phyloP scores from a whole-genome alignment of 2,329 filamentous ascomycete genomes.

The Neofusicoccum sp. region DNA sequence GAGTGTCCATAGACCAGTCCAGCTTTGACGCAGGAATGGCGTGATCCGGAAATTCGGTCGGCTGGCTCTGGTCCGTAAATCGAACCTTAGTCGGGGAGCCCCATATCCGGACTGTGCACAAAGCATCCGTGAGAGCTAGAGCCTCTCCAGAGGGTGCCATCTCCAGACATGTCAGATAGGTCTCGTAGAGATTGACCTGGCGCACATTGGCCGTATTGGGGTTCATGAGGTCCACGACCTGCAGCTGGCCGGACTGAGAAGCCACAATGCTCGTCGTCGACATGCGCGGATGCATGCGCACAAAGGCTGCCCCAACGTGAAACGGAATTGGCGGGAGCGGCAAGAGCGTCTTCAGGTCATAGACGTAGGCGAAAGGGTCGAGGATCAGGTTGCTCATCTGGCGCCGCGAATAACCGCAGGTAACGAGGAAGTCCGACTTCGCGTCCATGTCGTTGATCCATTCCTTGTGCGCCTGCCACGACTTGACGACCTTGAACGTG shows the following conservation, averaged over 20 bases:
- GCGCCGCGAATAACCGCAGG: conserved; percentile 86
- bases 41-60: conserved; percentile 71
- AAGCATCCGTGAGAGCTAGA: conserved; percentile 74
- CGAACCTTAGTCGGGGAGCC: conserved; percentile 81
- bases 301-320: conserved; percentile 87
- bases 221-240: conserved; percentile 94
- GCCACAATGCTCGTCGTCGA: conserved; percentile 92
- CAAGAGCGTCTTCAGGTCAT: conserved; percentile 86
- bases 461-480: conserved; percentile 86
- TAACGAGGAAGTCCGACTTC: conserved; percentile 90
- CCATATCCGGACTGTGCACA: conserved; percentile 81
- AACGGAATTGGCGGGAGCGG: conserved; percentile 89
- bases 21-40: conserved; percentile 59
- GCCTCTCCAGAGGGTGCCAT: conserved; percentile 86
- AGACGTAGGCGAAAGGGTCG: conserved; percentile 92
- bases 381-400: conserved; percentile 78
- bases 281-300: conserved; percentile 94
- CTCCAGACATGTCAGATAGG: conserved; percentile 75
- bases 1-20: conserved; percentile 71
- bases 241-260: conserved; percentile 88
- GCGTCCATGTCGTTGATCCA: conserved; percentile 96
- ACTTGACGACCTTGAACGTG: conserved; percentile 74
- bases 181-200: conserved; percentile 71
- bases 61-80: conserved; percentile 78
- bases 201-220: conserved; percentile 82